A percentile compares a stretch with the other conserved stretches of the same genome.
These are phyloP conservation scores for Corylus avellana DNA, from an alignment of 306 rosid genomes.

Conservation along the genomic window DNA sequence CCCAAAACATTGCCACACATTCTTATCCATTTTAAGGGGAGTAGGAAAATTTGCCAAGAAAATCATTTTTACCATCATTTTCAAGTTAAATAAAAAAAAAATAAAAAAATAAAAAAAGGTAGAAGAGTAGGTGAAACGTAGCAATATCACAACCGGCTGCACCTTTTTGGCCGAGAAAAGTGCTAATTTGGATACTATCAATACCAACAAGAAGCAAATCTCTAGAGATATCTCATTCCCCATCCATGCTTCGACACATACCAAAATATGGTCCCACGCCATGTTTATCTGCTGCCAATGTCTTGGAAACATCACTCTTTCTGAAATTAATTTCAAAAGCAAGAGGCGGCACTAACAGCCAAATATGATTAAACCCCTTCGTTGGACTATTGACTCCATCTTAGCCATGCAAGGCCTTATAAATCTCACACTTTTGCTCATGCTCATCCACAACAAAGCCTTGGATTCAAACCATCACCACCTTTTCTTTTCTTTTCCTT, in stretches of 20 bases:
- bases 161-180: background rate
- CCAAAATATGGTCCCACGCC: slow-evolving; percentile 23
- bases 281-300: slow-evolving; percentile 18
- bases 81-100: too few species aligned
- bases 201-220: background rate
- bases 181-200: background rate
- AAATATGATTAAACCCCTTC: slow-evolving; percentile 32
- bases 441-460: slow-evolving; percentile 26
- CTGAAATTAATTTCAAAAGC: slow-evolving; percentile 49
- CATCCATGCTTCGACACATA: slow-evolving; percentile 14
- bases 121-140: too few species aligned
- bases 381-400: slow-evolving; percentile 33
- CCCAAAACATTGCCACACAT: too few species aligned
- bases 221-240: background rate
- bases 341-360: slow-evolving; percentile 57
- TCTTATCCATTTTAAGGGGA: too few species aligned
- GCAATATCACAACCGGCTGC: too few species aligned
- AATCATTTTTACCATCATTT: too few species aligned
- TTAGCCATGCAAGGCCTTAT: slow-evolving; percentile 38
- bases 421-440: slow-evolving; percentile 34
- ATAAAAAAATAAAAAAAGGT: too few species aligned
- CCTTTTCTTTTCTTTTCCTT: background rate
- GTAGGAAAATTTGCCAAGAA: too few species aligned
- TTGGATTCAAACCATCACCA: background rate
- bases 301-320: background rate